Percentiles rank a stretch among this genome's conserved stretches.
Conservation (phyloP, 345 rosid genomes). For the Eucalyptus coolabah region DNA sequence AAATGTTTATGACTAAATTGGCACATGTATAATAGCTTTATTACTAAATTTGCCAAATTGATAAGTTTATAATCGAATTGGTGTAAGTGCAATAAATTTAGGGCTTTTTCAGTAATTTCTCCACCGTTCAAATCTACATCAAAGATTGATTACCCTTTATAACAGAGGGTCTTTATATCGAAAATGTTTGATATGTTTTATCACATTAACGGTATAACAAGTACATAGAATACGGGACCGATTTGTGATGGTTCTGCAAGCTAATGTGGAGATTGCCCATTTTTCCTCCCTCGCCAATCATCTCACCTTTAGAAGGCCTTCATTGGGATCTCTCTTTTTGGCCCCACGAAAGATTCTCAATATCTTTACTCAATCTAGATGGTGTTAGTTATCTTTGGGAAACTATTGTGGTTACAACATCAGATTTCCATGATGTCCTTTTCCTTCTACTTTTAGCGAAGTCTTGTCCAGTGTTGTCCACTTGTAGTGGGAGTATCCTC, state of each 20-base stretch:
- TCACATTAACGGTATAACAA: neutral
- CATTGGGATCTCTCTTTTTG: neutral
- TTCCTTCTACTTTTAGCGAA: neutral
- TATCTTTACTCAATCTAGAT: neutral
- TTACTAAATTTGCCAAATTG: neutral
- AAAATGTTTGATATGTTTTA: neutral
- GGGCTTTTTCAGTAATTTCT: no score
- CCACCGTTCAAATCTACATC: neutral
- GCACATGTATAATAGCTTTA: no score
- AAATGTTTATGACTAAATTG: no score
- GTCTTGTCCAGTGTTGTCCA: neutral
- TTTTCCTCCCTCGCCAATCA: neutral
- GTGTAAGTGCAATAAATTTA: no score
- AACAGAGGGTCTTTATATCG: neutral
- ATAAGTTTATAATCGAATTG: neutral
- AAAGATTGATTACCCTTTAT: neutral
- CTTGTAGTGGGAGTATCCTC: neutral
- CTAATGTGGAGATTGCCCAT: neutral
- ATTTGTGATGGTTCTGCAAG: neutral
- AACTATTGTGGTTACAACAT: neutral
- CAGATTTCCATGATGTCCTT: neutral
- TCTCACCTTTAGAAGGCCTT: neutral
- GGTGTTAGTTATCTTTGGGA: neutral
- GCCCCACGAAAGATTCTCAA: neutral
- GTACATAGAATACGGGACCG: neutral